A percentile compares a stretch with the other conserved stretches of the same genome.
Evolutionary conservation across 2,329 filamentous ascomycete species (phyloP).

Genomic region (Parafenestella ontariensis): DNA sequence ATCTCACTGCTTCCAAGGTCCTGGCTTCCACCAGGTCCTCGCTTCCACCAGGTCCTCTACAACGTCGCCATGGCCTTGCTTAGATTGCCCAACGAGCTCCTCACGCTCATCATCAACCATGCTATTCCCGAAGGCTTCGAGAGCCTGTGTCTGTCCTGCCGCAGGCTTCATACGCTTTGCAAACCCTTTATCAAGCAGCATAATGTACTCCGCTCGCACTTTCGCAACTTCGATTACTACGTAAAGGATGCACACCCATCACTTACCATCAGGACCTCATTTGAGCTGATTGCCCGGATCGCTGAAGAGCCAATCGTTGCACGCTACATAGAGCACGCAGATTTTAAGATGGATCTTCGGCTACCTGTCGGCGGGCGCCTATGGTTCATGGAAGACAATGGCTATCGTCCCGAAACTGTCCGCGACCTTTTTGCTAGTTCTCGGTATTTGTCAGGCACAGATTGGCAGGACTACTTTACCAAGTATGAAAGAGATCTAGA

Average conservation of each 20-base stretch:
- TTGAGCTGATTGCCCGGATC: slow-evolving; percentile 20
- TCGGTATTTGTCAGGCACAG: slow-evolving; percentile 17
- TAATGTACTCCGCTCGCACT: slow-evolving; percentile 17
- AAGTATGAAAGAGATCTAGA: slow-evolving; percentile 16
- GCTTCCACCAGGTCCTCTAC: slow-evolving; percentile 14
- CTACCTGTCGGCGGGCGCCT: slow-evolving; percentile 8
- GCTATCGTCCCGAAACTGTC: slow-evolving; percentile 21
- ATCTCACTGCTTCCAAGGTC: slow-evolving; percentile 13
- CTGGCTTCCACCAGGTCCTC: too few relatives aligned
- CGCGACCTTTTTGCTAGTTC: slow-evolving; percentile 22
- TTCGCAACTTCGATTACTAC: slow-evolving; percentile 17
- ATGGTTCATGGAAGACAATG: slow-evolving; percentile 17
- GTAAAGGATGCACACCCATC: slow-evolving; percentile 6
- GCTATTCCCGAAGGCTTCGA: slow-evolving; percentile 20
- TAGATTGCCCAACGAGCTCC: slow-evolving; percentile 17
- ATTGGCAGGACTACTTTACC: slow-evolving; percentile 9
- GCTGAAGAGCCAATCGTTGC: slow-evolving; percentile 21
- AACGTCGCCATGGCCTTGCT: slow-evolving; percentile 4
- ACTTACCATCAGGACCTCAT: slow-evolving; percentile 14
- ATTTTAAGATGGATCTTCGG: slow-evolving; percentile 14
- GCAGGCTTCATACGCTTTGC: slow-evolving; percentile 15
- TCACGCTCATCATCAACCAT: slow-evolving; percentile 15
- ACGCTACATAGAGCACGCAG: slow-evolving; percentile 20
- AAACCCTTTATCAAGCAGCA: slow-evolving; percentile 20
- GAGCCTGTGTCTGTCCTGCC: slow-evolving; percentile 17